Evolutionary conservation across 2,329 filamentous ascomycete species (phyloP).

Genomic region (Tolypocladium inflatum): DNA sequence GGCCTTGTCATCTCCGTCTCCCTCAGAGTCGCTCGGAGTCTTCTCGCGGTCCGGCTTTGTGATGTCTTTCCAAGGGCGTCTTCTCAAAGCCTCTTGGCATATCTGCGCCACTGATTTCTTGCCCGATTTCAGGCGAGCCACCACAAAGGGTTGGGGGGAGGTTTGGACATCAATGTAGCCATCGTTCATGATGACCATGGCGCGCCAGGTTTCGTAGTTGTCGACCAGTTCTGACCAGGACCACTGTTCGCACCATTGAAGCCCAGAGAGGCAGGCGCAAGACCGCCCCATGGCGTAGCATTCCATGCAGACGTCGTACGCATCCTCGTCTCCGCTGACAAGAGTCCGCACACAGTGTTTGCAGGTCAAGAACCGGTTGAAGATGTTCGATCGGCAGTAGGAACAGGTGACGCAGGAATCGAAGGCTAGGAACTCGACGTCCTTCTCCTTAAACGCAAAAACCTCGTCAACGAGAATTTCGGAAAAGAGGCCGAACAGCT

Average conservation of each 20-base stretch:
- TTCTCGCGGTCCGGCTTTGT: slow-evolving; percentile 46
- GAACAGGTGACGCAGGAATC: slow-evolving; percentile 92
- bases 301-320: slow-evolving; percentile 96
- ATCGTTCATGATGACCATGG: slow-evolving; percentile 65
- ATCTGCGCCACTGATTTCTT: slow-evolving; percentile 83
- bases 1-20: slow-evolving; percentile 52
- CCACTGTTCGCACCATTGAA: slow-evolving; percentile 92
- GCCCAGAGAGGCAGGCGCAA: slow-evolving; percentile 75
- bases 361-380: slow-evolving; percentile 93
- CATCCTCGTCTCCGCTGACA: slow-evolving; percentile 62
- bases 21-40: slow-evolving; percentile 40
- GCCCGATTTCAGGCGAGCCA: slow-evolving; percentile 55
- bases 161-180: slow-evolving; percentile 54
- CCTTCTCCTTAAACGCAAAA: slow-evolving; percentile 63
- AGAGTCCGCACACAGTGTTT: slow-evolving; percentile 66
- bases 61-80: slow-evolving; percentile 75
- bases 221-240: slow-evolving; percentile 67
- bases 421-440: slow-evolving; percentile 68
- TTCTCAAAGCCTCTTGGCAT: slow-evolving; percentile 80
- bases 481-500: slow-evolving; percentile 69
- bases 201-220: slow-evolving; percentile 76
- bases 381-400: slow-evolving; percentile 92
- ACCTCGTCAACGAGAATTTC: slow-evolving; percentile 77
- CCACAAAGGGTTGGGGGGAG: slow-evolving; percentile 61
- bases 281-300: slow-evolving; percentile 97